Evolutionary conservation across 1,284 basidiomycete genomes (phyloP), one percentile per base, ranked within the genome.

Genomic region (Coniophora puteana): DNA sequence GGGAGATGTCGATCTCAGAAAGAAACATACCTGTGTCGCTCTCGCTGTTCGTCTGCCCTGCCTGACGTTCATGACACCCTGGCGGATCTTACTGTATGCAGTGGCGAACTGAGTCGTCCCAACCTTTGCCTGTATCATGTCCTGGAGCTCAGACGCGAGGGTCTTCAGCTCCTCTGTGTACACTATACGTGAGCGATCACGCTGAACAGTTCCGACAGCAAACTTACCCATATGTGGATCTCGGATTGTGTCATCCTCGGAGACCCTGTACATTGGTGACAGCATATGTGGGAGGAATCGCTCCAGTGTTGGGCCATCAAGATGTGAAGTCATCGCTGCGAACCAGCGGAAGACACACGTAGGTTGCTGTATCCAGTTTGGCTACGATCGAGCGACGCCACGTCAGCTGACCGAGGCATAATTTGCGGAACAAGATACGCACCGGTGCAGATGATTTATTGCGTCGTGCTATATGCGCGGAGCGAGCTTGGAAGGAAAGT

Each of bases 281-380:
- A 98, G 69, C 29, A 97, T 84, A 54, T 96, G 92, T 1, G 84
- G 72, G 26, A 96, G 69, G 66, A 89, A 94, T 10, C 63, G 67
- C 47, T 84, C 78, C 0, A 90, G 66, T 26, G 72, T 63, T 0
- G 57, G 47, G 1, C 69, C 52, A 1, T 81, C 74, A 68, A 98
- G 78, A 53, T 80, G 68, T 7, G 85, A 82, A 4, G 79, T 66
- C 78, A 96, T 91, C 0, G 93, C 93, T 1, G 93, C 94, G 54
- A 97, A 96, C 84, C 92, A 95, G n/a, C 89, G 83, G 33, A 98
- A 63, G 38, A 89, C 79, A 0, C 90, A 81, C 7, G 84, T 63
- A 0, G 92, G 86, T 48, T 91, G 88, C 16, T 86, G 76, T 5
- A 79, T 72, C 93, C 94, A 98, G 46, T 73, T 72, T 3, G 67